Base-by-base conservation (phyloP, 2,329 filamentous ascomycete genomes). In the Chaetomium globosum region DNA sequence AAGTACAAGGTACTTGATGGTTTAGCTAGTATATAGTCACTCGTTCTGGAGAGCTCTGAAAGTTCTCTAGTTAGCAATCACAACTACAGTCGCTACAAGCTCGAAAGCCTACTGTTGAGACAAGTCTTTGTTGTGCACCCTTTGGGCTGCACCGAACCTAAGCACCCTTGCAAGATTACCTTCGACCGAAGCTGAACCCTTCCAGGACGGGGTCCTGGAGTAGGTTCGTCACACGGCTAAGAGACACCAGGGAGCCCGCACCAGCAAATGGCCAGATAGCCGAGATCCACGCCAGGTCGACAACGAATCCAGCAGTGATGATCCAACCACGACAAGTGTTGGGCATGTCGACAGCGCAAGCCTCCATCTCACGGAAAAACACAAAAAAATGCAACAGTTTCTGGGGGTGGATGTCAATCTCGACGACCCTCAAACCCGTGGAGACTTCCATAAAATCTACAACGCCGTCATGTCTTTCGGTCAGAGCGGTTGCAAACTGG, bases 391-490 rank as follows among this genome's bases (percentile, higher is more conserved):
- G 28, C 12, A 46, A 13, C 19, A 52, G 19, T 13, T 23, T 0
- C 9, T 62, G 4, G 8, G 9, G 13, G 12, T 23, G 3, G 31
- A 43, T 4, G 21, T 52, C 21, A 30, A 65, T 19, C 21, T 13
- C 1, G 30, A 19, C 21, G 49, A 65, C 36, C 39, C 48, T 0
- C 28, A 59, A 23, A 49, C 39, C 10, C 6, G 7, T 0, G 9
- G 46, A 13, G 67, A 68, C 13, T 43, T 58, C 21, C 12, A 36
- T 0, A 4, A 49, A 4, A 19, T 67, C 1, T 10, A 51, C 4
- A 16, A 63, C 1, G 62, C 65, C 13, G 30, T 21, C 3, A 1
- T 28, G 23, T 65, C 64, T 5, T 67, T 68, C 54, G 67, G 67
- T 3, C 0, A 26, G 5, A 51, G 36, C 10, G 59, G 36, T 6